Conservation (phyloP, 345 rosid genomes). For the Mercurialis annua region DNA sequence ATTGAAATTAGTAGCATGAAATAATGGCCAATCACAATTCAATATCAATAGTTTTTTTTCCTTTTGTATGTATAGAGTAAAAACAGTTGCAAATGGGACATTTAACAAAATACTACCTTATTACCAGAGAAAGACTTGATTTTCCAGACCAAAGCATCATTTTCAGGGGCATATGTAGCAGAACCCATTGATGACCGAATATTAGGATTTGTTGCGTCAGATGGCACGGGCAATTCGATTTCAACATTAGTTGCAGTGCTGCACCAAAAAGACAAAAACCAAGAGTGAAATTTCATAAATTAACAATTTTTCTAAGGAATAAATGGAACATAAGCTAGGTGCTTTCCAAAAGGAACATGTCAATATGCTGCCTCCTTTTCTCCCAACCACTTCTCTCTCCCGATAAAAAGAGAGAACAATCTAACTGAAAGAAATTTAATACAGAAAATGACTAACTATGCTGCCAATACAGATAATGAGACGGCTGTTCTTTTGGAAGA, state of each 20-base stretch:
- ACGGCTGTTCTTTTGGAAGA: background rate
- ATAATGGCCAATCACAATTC: background rate
- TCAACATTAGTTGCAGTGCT: constrained; percentile 76
- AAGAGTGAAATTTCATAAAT: no score
- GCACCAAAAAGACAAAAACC: background rate
- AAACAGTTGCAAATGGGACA: background rate
- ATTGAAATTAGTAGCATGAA: background rate
- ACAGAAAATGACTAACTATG: background rate
- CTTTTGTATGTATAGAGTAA: background rate
- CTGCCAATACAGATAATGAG: background rate
- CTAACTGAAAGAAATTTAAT: no score
- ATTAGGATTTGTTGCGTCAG: constrained; percentile 85
- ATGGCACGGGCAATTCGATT: constrained; percentile 60
- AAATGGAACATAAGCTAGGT: background rate
- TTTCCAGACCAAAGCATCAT: constrained; percentile 74
- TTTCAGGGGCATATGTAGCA: constrained; percentile 80
- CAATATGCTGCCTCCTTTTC: background rate
- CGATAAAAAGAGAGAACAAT: background rate
- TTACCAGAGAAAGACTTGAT: constrained; percentile 74
- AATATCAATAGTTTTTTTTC: background rate
- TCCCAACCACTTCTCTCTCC: background rate
- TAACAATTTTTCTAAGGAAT: background rate
- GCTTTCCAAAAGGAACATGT: background rate
- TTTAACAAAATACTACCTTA: constrained; percentile 44
- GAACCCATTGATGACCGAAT: constrained; percentile 94